Evolutionary conservation across 495 filamentous ascomycete species (phyloP).

Genomic region (Aspergillus diversus): DNA sequence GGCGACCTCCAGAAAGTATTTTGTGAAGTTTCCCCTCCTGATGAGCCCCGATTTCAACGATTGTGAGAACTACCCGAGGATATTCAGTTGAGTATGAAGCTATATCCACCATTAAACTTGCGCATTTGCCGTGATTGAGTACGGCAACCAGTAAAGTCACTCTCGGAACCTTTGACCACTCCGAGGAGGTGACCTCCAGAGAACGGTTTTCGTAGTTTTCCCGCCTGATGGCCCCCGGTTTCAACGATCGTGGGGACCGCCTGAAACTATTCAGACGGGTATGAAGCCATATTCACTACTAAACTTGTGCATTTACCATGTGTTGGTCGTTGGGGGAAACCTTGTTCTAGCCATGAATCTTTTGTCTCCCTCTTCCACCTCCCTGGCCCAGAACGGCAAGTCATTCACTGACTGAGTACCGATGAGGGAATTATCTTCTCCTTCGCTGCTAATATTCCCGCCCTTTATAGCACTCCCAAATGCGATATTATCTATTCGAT

Average conservation of each 20-base stretch:
- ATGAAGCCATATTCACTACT: background rate
- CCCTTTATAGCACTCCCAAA: no score
- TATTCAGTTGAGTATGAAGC: background rate
- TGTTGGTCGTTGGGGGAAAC: no score
- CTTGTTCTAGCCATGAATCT: no score
- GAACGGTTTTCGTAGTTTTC: background rate
- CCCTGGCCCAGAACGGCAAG: no score
- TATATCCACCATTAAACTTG: background rate
- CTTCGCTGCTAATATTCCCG: no score
- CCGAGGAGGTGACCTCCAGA: background rate
- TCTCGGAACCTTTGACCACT: background rate
- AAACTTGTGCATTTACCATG: background rate
- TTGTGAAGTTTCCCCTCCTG: background rate
- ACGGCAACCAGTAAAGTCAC: background rate
- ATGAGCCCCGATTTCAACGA: background rate
- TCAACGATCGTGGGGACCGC: background rate
- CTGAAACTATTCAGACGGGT: background rate
- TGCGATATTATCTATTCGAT: no score
- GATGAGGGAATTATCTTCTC: no score
- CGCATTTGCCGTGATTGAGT: background rate
- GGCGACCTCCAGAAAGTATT: background rate
- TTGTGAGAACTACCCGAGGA: background rate
- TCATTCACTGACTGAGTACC: no score
- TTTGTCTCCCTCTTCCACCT: no score
- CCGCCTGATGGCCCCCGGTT: background rate